Evolutionary conservation across 371 early-diverging fungal genomes (phyloP), one percentile per base, ranked within the genome.

Genomic region (Zychaea mexicana): DNA sequence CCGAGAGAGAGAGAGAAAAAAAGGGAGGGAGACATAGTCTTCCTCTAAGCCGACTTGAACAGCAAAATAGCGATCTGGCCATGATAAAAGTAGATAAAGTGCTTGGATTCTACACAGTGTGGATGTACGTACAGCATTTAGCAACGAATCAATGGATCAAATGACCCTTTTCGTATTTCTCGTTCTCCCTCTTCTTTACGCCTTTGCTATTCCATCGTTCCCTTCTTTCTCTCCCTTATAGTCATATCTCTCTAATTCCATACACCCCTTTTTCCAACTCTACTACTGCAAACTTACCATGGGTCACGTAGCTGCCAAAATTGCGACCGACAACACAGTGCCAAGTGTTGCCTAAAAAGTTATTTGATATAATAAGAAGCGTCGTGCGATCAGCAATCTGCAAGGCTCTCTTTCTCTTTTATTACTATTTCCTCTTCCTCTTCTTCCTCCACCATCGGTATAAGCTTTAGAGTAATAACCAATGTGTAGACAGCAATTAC

Each of bases 291-390:
- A 42, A 33, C 72, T 77, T 86, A 96, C 95, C 95, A 72, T 98
- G 98, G 31, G 98, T 98, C 12, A 98, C 98, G 69, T 94, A 97
- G 57, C 95, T 95, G 57, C 98, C 98, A 90, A 97, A 98, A 87
- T 94, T 97, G 64, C 96, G 87, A 58, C 98, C 98, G 55, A 97
- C 98, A 64, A 98, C 92, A 74, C 95, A 96, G 76, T 98, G 98
- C 98, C 98, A 98, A 55, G 97, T 95, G 38, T 94, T 90, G 68
- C 96, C 82, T 81, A 67, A 33, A n/a, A n/a, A n/a, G n/a, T n/a
- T n/a, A n/a, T n/a, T n/a, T n/a, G n/a, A n/a, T n/a, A n/a, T n/a
- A n/a, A n/a, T n/a, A n/a, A n/a, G n/a, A n/a, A n/a, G n/a, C n/a
- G n/a, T n/a, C n/a, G n/a, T n/a, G n/a, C n/a, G n/a, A n/a, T n/a